Percentiles rank a stretch among this genome's conserved stretches.
Evolutionary conservation across 257 asterid genomes (phyloP).

Genomic region (Scutellaria minor): DNA sequence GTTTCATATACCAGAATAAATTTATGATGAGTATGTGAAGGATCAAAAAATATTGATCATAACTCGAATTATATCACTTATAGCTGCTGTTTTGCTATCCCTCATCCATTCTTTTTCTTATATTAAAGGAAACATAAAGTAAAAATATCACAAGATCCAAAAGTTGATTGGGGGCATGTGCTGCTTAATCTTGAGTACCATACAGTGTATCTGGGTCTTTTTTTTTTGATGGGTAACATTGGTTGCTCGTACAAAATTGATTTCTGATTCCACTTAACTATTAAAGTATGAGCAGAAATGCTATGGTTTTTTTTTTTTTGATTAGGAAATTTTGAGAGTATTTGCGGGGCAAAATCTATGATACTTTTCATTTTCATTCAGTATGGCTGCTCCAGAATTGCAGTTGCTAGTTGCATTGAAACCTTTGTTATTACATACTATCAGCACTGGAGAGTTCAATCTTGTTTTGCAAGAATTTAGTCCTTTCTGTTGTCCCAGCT

Average conservation of each 20-base stretch:
- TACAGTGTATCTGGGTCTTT: conserved; percentile 1
- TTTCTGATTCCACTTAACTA: conserved; percentile 13
- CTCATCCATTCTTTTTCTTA: conserved; percentile 12
- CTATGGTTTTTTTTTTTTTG: neutral
- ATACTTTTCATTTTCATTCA: neutral
- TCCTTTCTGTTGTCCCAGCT: conserved; percentile 27
- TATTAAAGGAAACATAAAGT: neutral
- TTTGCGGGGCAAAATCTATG: neutral
- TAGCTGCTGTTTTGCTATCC: conserved; percentile 20
- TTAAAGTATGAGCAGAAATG: neutral
- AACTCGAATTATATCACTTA: conserved; percentile 3
- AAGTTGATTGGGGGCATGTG: conserved; percentile 27
- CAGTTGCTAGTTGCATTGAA: conserved; percentile 9
- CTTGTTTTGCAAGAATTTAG: conserved; percentile 4
- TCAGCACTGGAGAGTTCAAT: neutral
- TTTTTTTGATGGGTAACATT: neutral
- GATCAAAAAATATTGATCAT: conserved; percentile 8
- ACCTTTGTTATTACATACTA: neutral
- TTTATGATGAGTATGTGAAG: conserved; percentile 10
- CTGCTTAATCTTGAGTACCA: conserved; percentile 10
- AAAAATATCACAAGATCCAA: conserved; percentile 12
- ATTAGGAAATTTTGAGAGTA: conserved; percentile 3
- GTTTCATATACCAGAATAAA: conserved; percentile 18
- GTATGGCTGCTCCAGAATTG: conserved; percentile 22
- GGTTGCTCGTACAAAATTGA: neutral